These are phyloP conservation scores for Chenopodium quinoa DNA, from an alignment of 148 eudicot genomes.

Conservation along the genomic window DNA sequence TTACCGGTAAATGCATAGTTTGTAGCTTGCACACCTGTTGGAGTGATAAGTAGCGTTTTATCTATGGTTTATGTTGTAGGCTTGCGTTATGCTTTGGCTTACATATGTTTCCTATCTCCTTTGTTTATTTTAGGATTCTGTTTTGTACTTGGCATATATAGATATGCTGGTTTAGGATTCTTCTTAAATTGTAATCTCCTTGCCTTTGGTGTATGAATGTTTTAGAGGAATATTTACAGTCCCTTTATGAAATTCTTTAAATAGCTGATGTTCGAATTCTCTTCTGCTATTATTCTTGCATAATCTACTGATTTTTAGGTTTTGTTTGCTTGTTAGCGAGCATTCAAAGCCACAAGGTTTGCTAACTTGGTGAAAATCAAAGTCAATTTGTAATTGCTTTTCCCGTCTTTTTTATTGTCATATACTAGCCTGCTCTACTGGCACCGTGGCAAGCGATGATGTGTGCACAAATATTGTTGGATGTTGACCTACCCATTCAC, in stretches of 20 bases:
- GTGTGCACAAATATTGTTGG: background rate
- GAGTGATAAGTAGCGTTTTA: background rate
- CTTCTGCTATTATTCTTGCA: too few relatives aligned
- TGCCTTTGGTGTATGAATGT: background rate
- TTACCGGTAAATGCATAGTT: background rate
- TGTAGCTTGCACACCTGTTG: background rate
- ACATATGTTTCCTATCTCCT: background rate
- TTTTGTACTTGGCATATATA: background rate
- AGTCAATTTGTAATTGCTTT: too few relatives aligned
- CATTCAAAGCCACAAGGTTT: too few relatives aligned
- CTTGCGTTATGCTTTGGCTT: background rate
- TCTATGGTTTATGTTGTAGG: background rate
- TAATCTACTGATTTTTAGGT: background rate
- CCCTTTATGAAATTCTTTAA: background rate
- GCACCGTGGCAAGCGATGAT: too few relatives aligned
- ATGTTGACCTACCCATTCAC: background rate
- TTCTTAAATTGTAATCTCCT: background rate
- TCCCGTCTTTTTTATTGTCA: too few relatives aligned
- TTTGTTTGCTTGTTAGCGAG: background rate
- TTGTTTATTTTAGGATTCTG: background rate
- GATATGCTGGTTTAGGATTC: background rate
- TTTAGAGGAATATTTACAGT: background rate
- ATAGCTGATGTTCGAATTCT: background rate
- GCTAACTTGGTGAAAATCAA: too few relatives aligned
- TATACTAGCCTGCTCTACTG: too few relatives aligned